Percentiles rank a stretch among this genome's conserved stretches.
Evolutionary conservation across 257 asterid species (phyloP).

Genomic region (Nicotiana tomentosiformis): DNA sequence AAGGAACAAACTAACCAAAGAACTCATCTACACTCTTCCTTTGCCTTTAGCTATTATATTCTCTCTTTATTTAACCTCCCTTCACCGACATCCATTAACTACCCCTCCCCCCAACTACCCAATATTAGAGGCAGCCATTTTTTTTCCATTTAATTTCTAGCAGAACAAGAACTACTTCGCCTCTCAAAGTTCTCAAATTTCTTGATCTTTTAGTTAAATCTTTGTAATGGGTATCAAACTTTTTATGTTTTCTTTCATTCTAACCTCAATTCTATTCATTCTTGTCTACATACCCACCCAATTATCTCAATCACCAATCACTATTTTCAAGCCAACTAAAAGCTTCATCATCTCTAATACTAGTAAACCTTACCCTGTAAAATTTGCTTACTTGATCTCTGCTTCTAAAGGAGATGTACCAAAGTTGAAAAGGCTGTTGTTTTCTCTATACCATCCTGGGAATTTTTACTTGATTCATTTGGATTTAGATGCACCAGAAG

Average conservation of each 20-base stretch:
- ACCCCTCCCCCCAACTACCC: neutral
- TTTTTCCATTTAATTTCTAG: neutral
- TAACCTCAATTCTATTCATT: slow-evolving; percentile 40
- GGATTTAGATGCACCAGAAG: slow-evolving; percentile 59
- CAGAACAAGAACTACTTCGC: neutral
- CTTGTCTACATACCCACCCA: slow-evolving; percentile 52
- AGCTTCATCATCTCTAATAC: slow-evolving; percentile 38
- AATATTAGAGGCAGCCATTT: neutral
- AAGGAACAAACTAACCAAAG: slow-evolving; percentile 32
- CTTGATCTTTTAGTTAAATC: neutral
- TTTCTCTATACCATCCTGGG: slow-evolving; percentile 73
- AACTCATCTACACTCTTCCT: slow-evolving; percentile 44
- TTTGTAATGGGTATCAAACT: slow-evolving; percentile 45
- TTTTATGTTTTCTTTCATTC: slow-evolving; percentile 41
- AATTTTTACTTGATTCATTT: slow-evolving; percentile 66
- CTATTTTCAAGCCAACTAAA: slow-evolving; percentile 39
- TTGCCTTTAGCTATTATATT: neutral
- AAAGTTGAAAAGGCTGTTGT: slow-evolving; percentile 69
- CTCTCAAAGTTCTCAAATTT: neutral
- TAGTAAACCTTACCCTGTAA: slow-evolving; percentile 48
- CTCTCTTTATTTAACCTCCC: neutral
- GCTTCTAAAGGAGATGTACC: slow-evolving; percentile 70
- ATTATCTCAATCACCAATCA: slow-evolving; percentile 34
- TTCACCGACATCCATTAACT: slow-evolving; percentile 17
- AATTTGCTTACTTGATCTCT: slow-evolving; percentile 83